Conservation (phyloP, 2,329 filamentous ascomycete genomes). For the Pseudofabraea citricarpa region DNA sequence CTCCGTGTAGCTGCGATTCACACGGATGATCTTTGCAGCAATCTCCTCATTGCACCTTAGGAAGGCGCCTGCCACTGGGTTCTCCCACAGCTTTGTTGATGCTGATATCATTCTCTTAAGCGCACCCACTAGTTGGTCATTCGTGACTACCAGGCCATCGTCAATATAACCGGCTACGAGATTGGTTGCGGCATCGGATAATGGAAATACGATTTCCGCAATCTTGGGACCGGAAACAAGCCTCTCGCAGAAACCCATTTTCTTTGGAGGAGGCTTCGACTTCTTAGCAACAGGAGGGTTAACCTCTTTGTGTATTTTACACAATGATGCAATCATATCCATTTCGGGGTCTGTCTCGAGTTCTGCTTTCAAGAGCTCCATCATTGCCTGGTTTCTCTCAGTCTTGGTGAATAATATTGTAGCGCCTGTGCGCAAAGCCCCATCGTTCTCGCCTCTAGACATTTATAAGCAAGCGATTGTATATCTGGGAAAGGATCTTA, state of each 20-base stretch:
- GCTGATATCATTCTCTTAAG: conserved; percentile 7
- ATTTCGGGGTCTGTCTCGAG: background rate
- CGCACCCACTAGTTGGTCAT: background rate
- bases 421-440: too few species aligned
- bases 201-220: background rate
- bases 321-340: background rate
- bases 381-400: background rate
- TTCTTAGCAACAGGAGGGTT: background rate
- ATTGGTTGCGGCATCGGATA: background rate
- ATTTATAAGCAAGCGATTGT: too few species aligned
- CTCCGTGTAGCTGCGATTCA: conserved; percentile 8
- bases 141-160: background rate
- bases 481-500: too few species aligned
- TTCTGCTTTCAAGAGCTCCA: background rate
- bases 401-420: too few species aligned
- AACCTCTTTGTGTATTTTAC: background rate
- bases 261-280: too few species aligned
- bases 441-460: too few species aligned
- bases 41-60: conserved; percentile 9
- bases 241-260: background rate
- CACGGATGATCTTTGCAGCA: conserved; percentile 8
- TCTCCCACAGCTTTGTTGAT: conserved; percentile 9
- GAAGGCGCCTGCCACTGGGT: conserved; percentile 4
- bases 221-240: background rate
- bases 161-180: background rate